Conservation (phyloP, 2,329 filamentous ascomycete genomes). For the Elsinoe ampelina region DNA sequence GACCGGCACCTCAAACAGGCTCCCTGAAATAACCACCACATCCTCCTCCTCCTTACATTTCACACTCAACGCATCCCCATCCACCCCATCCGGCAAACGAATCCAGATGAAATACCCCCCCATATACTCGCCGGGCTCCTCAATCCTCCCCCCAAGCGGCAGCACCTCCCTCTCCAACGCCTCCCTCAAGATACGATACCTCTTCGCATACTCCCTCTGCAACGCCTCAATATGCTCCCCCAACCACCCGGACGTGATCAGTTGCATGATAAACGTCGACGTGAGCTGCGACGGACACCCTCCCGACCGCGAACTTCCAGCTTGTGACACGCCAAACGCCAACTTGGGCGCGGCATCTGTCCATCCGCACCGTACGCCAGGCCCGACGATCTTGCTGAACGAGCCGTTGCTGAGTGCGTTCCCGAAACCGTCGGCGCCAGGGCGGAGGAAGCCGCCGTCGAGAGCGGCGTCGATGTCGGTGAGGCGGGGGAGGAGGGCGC, state of each 20-base stretch:
- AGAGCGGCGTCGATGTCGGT: constrained; percentile 68
- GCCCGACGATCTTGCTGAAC: constrained; percentile 79
- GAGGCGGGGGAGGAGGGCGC: constrained; percentile 55
- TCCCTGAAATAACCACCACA: constrained; percentile 58
- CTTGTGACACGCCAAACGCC: constrained; percentile 49
- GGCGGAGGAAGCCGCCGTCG: constrained; percentile 44
- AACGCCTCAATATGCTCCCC: constrained; percentile 46
- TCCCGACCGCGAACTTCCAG: constrained; percentile 49
- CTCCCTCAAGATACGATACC: constrained; percentile 47
- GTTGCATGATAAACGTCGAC: constrained; percentile 47
- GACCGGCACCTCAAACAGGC: constrained; percentile 53
- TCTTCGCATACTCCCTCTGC: constrained; percentile 46
- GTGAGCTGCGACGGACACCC: constrained; percentile 52
- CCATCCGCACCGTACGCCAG: constrained; percentile 83
- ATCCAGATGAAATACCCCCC: constrained; percentile 88
- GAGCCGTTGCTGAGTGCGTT: constrained; percentile 78
- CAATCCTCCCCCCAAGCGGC: constrained; percentile 51
- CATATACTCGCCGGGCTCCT: constrained; percentile 42
- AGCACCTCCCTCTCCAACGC: constrained; percentile 52
- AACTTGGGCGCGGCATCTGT: constrained; percentile 60
- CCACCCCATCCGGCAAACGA: constrained; percentile 46
- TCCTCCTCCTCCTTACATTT: constrained; percentile 54
- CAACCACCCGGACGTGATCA: constrained; percentile 44
- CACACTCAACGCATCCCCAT: constrained; percentile 47
- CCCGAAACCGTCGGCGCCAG: constrained; percentile 55